phyloP scores from a whole-genome alignment of 1,284 basidiomycete genomes.

The Moesziomyces parantarcticus region DNA sequence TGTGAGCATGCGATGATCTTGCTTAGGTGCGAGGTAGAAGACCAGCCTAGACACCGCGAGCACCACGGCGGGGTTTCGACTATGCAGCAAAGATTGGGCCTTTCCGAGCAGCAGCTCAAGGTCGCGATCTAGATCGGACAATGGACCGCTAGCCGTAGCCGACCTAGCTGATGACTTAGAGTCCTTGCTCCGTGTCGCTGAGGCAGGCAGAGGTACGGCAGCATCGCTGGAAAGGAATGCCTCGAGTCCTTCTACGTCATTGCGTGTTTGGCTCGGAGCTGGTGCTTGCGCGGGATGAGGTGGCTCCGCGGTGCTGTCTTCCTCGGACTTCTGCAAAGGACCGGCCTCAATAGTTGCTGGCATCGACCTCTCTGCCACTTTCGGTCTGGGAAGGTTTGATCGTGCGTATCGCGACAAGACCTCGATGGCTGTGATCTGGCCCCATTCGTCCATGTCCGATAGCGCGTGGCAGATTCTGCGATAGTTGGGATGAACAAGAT shows the following conservation, averaged over 20 bases:
- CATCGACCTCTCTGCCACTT: background rate
- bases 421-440: slow-evolving; percentile 83
- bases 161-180: slow-evolving; percentile 1
- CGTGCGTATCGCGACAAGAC: slow-evolving; percentile 84
- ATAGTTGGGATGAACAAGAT: slow-evolving; percentile 89
- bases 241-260: slow-evolving; percentile 35
- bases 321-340: background rate
- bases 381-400: slow-evolving; percentile 67
- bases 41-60: slow-evolving; percentile 42
- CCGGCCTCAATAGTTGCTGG: background rate
- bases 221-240: slow-evolving; percentile 34
- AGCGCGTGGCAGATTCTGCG: slow-evolving; percentile 84
- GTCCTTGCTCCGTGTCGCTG: background rate
- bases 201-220: background rate
- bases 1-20: slow-evolving; percentile 19
- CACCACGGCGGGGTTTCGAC: slow-evolving; percentile 56
- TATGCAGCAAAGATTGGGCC: slow-evolving; percentile 45
- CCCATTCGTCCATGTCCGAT: slow-evolving; percentile 95
- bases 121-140: slow-evolving; percentile 50
- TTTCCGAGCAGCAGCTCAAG: slow-evolving; percentile 56
- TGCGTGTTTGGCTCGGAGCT: background rate
- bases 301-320: background rate
- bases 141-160: background rate
- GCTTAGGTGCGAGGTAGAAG: slow-evolving; percentile 30
- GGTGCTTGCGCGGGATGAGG: no score